Evolutionary conservation across 1,284 basidiomycete genomes (phyloP).

Genomic region (Chalciporus sp.): DNA sequence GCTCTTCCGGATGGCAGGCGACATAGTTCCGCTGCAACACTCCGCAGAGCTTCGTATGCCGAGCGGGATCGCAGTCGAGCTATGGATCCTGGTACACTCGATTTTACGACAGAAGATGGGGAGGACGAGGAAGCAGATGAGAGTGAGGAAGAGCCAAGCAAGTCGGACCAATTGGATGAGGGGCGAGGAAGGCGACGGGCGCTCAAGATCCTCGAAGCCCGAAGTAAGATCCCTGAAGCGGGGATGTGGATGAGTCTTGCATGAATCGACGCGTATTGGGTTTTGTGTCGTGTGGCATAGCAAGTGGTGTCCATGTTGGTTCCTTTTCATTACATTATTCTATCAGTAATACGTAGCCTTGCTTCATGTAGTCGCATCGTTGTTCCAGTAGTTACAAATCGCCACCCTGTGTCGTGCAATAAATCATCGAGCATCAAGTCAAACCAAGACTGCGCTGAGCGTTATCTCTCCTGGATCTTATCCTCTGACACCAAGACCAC

Average conservation of each 20-base stretch:
- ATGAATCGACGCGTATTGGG: slow-evolving; percentile 18
- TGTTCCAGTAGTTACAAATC: slow-evolving; percentile 25
- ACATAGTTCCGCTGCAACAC: slow-evolving; percentile 45
- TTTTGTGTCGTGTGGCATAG: slow-evolving; percentile 11
- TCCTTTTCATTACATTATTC: slow-evolving; percentile 31
- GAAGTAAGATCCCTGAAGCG: slow-evolving; percentile 59
- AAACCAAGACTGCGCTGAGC: too few species aligned
- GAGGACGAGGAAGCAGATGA: slow-evolving; percentile 46
- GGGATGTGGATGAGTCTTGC: slow-evolving; percentile 82
- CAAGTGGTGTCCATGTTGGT: neutral
- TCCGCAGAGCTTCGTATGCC: slow-evolving; percentile 63
- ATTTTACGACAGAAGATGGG: slow-evolving; percentile 53
- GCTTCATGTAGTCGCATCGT: slow-evolving; percentile 34
- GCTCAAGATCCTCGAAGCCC: slow-evolving; percentile 64
- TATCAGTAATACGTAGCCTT: slow-evolving; percentile 35
- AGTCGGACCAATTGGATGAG: slow-evolving; percentile 27
- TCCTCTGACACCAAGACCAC: neutral
- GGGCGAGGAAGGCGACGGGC: slow-evolving; percentile 59
- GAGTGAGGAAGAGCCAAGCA: slow-evolving; percentile 33
- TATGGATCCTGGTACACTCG: slow-evolving; percentile 69
- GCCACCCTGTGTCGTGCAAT: neutral
- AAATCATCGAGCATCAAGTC: neutral
- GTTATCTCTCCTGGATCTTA: too few species aligned
- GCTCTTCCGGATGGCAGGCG: slow-evolving; percentile 22
- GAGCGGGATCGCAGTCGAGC: slow-evolving; percentile 64